Evolutionary conservation across 2,329 filamentous ascomycete genomes (phyloP).

Genomic region (Neofusicoccum laricinum): DNA sequence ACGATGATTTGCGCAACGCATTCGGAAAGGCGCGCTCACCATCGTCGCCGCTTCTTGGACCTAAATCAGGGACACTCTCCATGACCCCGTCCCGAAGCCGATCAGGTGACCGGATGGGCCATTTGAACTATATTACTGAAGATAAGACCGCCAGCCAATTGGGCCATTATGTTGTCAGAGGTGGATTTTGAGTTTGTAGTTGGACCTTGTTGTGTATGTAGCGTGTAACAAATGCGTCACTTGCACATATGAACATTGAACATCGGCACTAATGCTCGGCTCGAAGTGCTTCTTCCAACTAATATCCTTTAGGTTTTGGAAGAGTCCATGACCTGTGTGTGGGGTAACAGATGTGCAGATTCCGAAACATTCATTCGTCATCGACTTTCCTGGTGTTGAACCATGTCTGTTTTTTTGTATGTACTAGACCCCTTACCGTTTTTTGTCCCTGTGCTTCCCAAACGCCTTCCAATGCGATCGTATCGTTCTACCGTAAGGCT

Average conservation of each 20-base stretch:
- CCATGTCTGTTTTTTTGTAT: background rate
- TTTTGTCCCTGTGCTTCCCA: background rate
- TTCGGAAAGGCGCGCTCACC: background rate
- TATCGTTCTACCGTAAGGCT: background rate
- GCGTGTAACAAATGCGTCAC: background rate
- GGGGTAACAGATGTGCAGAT: background rate
- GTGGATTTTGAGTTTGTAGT: background rate
- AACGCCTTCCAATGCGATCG: constrained; percentile 3
- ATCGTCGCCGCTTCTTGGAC: background rate
- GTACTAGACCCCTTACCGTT: background rate
- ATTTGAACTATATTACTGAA: background rate
- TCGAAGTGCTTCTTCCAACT: background rate
- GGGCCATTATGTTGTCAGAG: background rate
- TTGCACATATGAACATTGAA: background rate
- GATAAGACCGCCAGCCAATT: background rate
- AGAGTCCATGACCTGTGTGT: background rate
- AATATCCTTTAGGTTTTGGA: background rate
- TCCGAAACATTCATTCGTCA: background rate
- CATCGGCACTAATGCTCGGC: background rate
- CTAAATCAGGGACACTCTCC: background rate
- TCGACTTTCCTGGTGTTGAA: constrained; percentile 1
- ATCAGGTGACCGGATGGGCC: background rate
- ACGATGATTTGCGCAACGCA: background rate
- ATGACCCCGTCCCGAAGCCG: background rate
- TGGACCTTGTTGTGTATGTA: background rate